These are phyloP conservation scores for Teratosphaeria viscida DNA, from an alignment of 2,329 filamentous ascomycete species.

Conservation along the genomic window DNA sequence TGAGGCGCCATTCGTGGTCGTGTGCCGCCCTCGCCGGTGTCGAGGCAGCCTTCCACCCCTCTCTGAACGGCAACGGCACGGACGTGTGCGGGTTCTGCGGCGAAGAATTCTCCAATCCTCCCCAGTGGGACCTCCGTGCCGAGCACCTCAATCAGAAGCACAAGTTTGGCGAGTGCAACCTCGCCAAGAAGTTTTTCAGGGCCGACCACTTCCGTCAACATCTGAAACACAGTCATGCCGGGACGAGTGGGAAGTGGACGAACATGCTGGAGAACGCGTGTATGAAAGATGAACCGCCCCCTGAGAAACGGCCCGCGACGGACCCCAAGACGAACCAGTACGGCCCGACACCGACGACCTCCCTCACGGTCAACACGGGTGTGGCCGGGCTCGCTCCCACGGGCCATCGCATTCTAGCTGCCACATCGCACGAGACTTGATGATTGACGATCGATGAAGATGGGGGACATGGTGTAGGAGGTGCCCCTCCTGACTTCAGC, in stretches of 20 bases:
- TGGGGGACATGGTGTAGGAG: not conserved
- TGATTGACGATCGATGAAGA: not conserved
- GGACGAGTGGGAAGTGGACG: conserved; percentile 96
- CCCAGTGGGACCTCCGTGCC: conserved; percentile 79
- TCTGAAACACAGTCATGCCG: conserved; percentile 92
- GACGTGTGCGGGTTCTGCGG: conserved; percentile 95
- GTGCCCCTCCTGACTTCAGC: not conserved
- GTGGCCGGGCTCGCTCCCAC: conserved; percentile 3
- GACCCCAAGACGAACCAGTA: conserved; percentile 1
- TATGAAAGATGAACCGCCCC: conserved; percentile 76
- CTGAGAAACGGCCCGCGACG: conserved; percentile 24
- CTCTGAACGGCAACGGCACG: conserved; percentile 44
- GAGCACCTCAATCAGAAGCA: conserved; percentile 83
- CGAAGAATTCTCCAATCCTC: conserved; percentile 76
- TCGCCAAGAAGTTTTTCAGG: conserved; percentile 94
- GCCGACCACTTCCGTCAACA: conserved; percentile 98
- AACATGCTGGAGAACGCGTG: conserved; percentile 96
- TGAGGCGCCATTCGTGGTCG: conserved; percentile 91
- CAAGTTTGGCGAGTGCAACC: conserved; percentile 97
- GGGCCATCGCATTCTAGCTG: not conserved
- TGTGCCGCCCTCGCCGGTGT: conserved; percentile 70
- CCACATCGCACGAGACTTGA: conserved; percentile 10
- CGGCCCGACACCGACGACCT: conserved; percentile 8
- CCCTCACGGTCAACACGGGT: conserved; percentile 18
- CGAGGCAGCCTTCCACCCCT: conserved; percentile 78